phyloP scores from a whole-genome alignment of 495 filamentous ascomycete species.

The Podospora sp. region DNA sequence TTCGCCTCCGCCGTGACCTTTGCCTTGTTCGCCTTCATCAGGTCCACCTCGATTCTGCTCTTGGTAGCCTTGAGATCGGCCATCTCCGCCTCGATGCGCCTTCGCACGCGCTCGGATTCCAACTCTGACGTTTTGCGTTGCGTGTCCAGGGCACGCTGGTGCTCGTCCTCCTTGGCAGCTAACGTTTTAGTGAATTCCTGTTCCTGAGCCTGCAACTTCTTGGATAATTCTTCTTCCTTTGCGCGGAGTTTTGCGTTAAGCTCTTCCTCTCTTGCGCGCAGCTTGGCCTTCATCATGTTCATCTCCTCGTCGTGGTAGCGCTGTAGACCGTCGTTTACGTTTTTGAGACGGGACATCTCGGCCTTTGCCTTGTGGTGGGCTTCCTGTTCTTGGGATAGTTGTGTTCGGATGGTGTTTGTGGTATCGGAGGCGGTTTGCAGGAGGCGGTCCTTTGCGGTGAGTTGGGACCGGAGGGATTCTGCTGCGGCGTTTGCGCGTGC shows the following conservation, averaged over 20 bases:
- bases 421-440: slow-evolving; percentile 67
- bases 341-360: slow-evolving; percentile 66
- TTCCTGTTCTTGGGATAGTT: slow-evolving; percentile 68
- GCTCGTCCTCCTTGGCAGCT: slow-evolving; percentile 46
- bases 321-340: slow-evolving; percentile 72
- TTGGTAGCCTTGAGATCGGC: slow-evolving; percentile 64
- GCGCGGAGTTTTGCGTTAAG: slow-evolving; percentile 23
- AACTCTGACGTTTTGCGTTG: slow-evolving; percentile 42
- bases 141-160: slow-evolving; percentile 46
- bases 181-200: slow-evolving; percentile 31
- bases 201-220: slow-evolving; percentile 69
- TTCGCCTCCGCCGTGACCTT: slow-evolving; percentile 37
- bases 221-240: slow-evolving; percentile 40
- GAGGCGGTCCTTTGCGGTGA: slow-evolving; percentile 65
- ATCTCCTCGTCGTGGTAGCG: slow-evolving; percentile 61
- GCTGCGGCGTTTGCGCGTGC: slow-evolving; percentile 65
- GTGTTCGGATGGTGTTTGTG: slow-evolving; percentile 61
- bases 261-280: slow-evolving; percentile 28
- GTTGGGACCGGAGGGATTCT: slow-evolving; percentile 67
- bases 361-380: slow-evolving; percentile 71
- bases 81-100: slow-evolving; percentile 59
- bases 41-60: slow-evolving; percentile 58
- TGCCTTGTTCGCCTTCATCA: slow-evolving; percentile 62
- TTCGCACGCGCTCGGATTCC: slow-evolving; percentile 36
- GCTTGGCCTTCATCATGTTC: slow-evolving; percentile 28